Conservation (phyloP, 768 basidiomycete species). For the Kwoniella pini region DNA sequence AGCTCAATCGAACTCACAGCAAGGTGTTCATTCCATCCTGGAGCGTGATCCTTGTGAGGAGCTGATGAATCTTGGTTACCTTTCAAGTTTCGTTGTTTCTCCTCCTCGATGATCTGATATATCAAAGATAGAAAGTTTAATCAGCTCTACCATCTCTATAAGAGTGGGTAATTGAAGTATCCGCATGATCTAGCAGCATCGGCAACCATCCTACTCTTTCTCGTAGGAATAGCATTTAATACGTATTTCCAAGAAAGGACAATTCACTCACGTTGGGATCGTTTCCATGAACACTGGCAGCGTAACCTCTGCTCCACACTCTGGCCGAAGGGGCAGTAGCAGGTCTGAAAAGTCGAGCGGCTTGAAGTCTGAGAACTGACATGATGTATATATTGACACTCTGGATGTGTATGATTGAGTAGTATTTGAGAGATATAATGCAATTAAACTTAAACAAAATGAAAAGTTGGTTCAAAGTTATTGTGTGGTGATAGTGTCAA, state of each 20-base stretch:
- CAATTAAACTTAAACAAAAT: background rate
- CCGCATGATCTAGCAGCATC: too few species aligned
- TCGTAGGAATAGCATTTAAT: too few species aligned
- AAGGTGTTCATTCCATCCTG: conserved; percentile 53
- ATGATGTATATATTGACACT: conserved; percentile 11
- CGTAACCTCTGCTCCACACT: conserved; percentile 10
- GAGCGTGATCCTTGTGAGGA: conserved; percentile 47
- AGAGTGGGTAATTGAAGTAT: too few species aligned
- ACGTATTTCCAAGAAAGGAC: too few species aligned
- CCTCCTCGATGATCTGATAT: conserved; percentile 27
- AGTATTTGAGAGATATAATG: background rate
- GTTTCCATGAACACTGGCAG: conserved; percentile 24
- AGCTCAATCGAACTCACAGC: conserved; percentile 41
- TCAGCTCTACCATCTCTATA: too few species aligned
- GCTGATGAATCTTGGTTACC: conserved; percentile 37
- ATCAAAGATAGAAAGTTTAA: background rate
- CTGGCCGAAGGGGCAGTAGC: conserved; percentile 9
- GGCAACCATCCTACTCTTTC: too few species aligned
- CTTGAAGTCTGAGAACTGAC: conserved; percentile 29
- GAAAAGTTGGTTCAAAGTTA: background rate
- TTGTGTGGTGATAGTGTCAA: background rate
- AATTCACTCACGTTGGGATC: conserved; percentile 25
- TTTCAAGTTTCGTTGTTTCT: conserved; percentile 37
- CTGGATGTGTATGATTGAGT: background rate
- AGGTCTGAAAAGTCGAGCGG: conserved; percentile 20